These are phyloP conservation scores for Fusarium sublunatum DNA, from an alignment of 2,329 filamentous ascomycete species.

Conservation along the genomic window DNA sequence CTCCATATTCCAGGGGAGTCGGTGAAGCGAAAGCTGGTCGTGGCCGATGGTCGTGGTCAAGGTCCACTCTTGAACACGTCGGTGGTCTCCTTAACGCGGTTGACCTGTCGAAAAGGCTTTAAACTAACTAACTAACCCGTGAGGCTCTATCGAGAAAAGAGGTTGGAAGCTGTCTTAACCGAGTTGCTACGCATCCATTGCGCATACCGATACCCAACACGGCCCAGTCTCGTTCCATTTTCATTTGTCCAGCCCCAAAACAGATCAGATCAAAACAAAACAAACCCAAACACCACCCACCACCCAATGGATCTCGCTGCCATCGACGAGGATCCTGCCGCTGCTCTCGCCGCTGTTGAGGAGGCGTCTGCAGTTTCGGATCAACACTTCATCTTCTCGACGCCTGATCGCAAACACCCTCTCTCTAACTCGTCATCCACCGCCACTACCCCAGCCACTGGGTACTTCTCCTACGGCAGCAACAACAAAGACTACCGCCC, in stretches of 20 bases:
- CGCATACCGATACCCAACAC: conserved; percentile 10
- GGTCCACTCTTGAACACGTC: conserved; percentile 36
- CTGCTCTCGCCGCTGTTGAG: conserved; percentile 40
- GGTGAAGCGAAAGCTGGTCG: conserved; percentile 26
- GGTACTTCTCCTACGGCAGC: conserved; percentile 39
- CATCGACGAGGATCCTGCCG: conserved; percentile 46
- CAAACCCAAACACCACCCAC: background rate
- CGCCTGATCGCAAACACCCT: conserved; percentile 43
- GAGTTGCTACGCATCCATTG: conserved; percentile 22
- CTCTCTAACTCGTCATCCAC: conserved; percentile 31
- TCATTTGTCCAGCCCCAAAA: conserved; percentile 11
- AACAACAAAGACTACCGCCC: conserved; percentile 35
- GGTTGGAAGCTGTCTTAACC: conserved; percentile 35
- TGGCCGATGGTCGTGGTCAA: too few species aligned
- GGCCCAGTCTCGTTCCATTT: conserved; percentile 11
- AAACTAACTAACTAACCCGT: conserved; percentile 1
- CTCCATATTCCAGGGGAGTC: conserved; percentile 36
- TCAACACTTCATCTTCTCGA: conserved; percentile 42
- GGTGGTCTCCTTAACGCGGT: conserved; percentile 38
- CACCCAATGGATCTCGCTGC: conserved; percentile 42
- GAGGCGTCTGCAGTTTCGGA: conserved; percentile 37
- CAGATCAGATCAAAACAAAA: background rate
- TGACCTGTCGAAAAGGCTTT: conserved; percentile 36
- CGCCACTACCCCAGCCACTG: conserved; percentile 40
- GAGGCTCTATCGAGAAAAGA: conserved; percentile 29